phyloP scores from a whole-genome alignment of 768 basidiomycete genomes.

The Boletus eberwhitei region DNA sequence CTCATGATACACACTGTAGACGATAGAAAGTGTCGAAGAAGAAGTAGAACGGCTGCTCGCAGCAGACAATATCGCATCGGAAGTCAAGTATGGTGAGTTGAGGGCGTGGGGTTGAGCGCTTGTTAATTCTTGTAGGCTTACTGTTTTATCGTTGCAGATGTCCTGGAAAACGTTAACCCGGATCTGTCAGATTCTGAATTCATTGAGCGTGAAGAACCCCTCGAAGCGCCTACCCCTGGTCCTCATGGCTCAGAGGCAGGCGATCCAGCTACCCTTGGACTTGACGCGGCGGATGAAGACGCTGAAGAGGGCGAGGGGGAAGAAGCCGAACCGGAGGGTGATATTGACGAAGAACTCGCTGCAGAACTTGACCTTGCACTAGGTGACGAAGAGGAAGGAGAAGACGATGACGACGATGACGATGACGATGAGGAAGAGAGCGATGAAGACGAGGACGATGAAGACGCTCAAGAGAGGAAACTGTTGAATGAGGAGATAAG shows the following conservation, averaged over 20 bases:
- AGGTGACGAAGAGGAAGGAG: slow-evolving; percentile 57
- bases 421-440: slow-evolving; percentile 48
- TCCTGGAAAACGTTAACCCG: slow-evolving; percentile 87
- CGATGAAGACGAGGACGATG: slow-evolving; percentile 79
- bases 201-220: slow-evolving; percentile 58
- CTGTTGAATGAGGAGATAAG: slow-evolving; percentile 85
- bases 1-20: slow-evolving; percentile 41
- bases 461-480: slow-evolving; percentile 72
- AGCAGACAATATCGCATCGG: slow-evolving; percentile 69
- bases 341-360: slow-evolving; percentile 85
- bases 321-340: slow-evolving; percentile 65
- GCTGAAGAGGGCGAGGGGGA: slow-evolving; percentile 59
- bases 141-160: slow-evolving; percentile 44
- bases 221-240: slow-evolving; percentile 71
- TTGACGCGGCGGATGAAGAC: slow-evolving; percentile 52
- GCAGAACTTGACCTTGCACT: slow-evolving; percentile 85
- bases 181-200: slow-evolving; percentile 90
- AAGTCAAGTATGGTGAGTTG: slow-evolving; percentile 71
- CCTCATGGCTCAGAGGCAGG: slow-evolving; percentile 62
- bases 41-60: slow-evolving; percentile 86
- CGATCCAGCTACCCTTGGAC: slow-evolving; percentile 56
- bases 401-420: slow-evolving; percentile 69
- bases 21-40: slow-evolving; percentile 92
- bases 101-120: neutral
- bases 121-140: neutral